A percentile compares a stretch with the other conserved stretches of the same genome.
phyloP scores from a whole-genome alignment of 768 basidiomycete species.

The Panaeolus cyanescens region DNA sequence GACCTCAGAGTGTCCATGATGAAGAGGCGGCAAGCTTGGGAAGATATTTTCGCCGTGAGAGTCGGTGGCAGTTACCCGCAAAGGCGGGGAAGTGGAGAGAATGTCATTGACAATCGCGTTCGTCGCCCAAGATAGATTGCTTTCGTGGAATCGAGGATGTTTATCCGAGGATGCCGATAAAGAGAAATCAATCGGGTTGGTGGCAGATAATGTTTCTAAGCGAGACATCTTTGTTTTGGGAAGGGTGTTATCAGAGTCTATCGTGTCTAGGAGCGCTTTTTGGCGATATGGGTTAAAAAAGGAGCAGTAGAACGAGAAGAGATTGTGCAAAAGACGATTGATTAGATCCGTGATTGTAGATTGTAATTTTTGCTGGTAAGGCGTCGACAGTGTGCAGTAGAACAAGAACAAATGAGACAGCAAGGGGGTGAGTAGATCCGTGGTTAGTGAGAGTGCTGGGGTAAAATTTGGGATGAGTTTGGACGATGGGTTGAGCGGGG shows the following conservation, averaged over 20 bases:
- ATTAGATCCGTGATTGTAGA: conserved; percentile 5
- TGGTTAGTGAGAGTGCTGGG: conserved; percentile 16
- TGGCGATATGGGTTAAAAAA: conserved; percentile 7
- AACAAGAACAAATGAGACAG: background rate
- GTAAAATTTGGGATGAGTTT: conserved; percentile 14
- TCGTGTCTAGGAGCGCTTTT: conserved; percentile 14
- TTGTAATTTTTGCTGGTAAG: background rate
- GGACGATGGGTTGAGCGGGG: conserved; percentile 3
- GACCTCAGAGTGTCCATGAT: conserved; percentile 67
- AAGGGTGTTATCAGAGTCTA: conserved; percentile 24
- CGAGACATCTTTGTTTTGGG: conserved; percentile 52
- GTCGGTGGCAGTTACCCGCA: conserved; percentile 53
- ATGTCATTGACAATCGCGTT: conserved; percentile 31
- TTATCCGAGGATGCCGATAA: conserved; percentile 20
- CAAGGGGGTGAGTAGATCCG: conserved; percentile 4
- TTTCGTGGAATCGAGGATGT: conserved; percentile 18
- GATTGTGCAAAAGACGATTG: conserved; percentile 8
- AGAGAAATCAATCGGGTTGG: conserved; percentile 35
- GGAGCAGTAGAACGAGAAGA: conserved; percentile 7
- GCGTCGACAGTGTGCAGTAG: conserved; percentile 2
- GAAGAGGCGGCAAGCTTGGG: conserved; percentile 65
- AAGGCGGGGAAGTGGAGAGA: conserved; percentile 57
- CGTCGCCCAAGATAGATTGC: conserved; percentile 53
- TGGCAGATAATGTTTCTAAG: conserved; percentile 48
- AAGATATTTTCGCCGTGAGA: conserved; percentile 46